Conservation (phyloP, 148 eudicot species). For the Cornus florida region DNA sequence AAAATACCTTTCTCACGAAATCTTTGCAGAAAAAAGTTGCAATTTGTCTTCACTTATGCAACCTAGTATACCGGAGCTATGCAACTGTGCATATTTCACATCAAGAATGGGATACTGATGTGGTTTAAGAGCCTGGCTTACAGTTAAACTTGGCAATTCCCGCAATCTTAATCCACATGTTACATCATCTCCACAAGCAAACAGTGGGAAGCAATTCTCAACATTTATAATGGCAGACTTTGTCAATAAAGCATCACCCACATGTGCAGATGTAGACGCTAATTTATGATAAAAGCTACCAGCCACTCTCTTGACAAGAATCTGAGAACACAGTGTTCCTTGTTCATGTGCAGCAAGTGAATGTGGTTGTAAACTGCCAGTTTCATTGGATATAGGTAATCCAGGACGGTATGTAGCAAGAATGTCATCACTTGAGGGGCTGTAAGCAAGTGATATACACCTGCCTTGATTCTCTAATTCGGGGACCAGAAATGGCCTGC, state of each 20-base stretch:
- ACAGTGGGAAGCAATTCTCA: conserved; percentile 23
- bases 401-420: conserved; percentile 44
- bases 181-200: conserved; percentile 43
- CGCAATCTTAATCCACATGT: conserved; percentile 31
- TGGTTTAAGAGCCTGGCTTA: conserved; percentile 25
- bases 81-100: conserved; percentile 27
- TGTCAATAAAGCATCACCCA: conserved; percentile 39
- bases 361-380: conserved; percentile 26
- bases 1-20: conserved; percentile 26
- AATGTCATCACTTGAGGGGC: conserved; percentile 30
- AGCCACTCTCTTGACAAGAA: conserved; percentile 26
- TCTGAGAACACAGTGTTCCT: conserved; percentile 34
- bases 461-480: conserved; percentile 41
- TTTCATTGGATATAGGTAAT: conserved; percentile 27
- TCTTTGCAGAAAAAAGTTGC: conserved; percentile 35
- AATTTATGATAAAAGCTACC: conserved; percentile 18
- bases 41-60: conserved; percentile 40
- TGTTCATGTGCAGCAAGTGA: conserved; percentile 22
- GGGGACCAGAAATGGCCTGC: conserved; percentile 33
- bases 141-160: conserved; percentile 31
- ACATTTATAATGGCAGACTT: conserved; percentile 35
- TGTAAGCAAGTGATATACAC: conserved; percentile 48
- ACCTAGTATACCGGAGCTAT: conserved; percentile 28
- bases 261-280: conserved; percentile 34
- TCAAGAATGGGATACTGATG: conserved; percentile 36